Base-by-base conservation (phyloP, 257 asterid genomes). In the Eucommia ulmoides region DNA sequence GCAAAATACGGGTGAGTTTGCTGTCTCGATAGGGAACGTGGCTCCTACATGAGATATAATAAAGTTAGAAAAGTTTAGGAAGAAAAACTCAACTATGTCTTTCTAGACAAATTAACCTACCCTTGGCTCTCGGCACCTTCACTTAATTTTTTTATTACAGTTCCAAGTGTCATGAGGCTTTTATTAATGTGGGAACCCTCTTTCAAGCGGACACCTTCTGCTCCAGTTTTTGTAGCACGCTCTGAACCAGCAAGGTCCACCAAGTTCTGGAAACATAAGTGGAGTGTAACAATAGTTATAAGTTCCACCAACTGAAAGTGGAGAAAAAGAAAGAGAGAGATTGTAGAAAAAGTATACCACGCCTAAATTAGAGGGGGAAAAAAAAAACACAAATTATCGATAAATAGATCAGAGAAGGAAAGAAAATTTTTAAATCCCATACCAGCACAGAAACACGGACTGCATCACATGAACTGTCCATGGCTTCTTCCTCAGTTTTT, bases 171-270 rank as follows among this genome's bases (percentile, higher is more conserved):
- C 96, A 89, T 74, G 62, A 89, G 68, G 71, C 98, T 89, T 74
- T 85, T 89, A 56, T 89, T 89, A 68, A 89, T 89, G 71, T 89
- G 98, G 24, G 98, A 89, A 25, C 98, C 98, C 71, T 89, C 98
- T 78, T 85, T 89, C 51, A 89, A 71, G 33, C 98, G 94, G 62
- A 80, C 96, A 3, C 98, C 98, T 74, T 89, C 98, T 20, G 98
- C 98, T 69, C 98, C 96, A 54, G 98, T 85, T 80, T 89, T 89
- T 45, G 98, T 87, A 67, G 94, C 98, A 58, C 98, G 96, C 59
- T 89, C 98, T 29, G 98, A 89, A 60, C 98, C 98, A 70, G 96
- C 98, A 66, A 89, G 95, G 62, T 89, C 98, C 74, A 89, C 98
- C 72, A 89, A 71, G 69, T 89, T 89, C 98, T 89, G 63, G 41